Percentiles rank a stretch among this genome's conserved stretches.
These are phyloP conservation scores for Crinitomyces ghanaensis DNA, from an alignment of 805 yeast genomes.

Conservation along the genomic window DNA sequence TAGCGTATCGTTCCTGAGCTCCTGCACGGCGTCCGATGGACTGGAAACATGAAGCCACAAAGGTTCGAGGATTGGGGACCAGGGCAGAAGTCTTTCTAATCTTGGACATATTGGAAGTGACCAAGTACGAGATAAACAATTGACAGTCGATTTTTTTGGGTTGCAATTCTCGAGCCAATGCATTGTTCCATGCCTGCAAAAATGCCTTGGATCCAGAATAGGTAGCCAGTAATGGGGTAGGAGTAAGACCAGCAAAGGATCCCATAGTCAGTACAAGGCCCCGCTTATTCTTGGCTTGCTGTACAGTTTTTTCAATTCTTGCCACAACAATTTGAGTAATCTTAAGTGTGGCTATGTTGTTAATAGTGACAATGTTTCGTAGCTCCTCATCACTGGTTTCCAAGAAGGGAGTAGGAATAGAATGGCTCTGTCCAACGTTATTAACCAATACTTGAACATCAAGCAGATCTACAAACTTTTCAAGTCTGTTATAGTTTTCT, in stretches of 20 bases:
- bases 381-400: slow-evolving; percentile 71
- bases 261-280: slow-evolving; percentile 92
- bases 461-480: slow-evolving; percentile 30
- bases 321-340: slow-evolving; percentile 77
- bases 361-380: slow-evolving; percentile 70
- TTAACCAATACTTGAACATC: slow-evolving; percentile 66
- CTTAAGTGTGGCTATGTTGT: slow-evolving; percentile 71
- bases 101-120: slow-evolving; percentile 93
- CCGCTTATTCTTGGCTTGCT: slow-evolving; percentile 22
- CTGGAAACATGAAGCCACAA: slow-evolving; percentile 62
- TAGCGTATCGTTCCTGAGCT: slow-evolving; percentile 81
- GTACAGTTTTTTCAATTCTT: slow-evolving; percentile 42
- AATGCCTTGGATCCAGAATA: slow-evolving; percentile 96
- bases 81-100: slow-evolving; percentile 60
- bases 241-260: slow-evolving; percentile 88
- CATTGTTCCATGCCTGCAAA: slow-evolving; percentile 84
- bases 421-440: slow-evolving; percentile 91
- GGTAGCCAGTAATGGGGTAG: slow-evolving; percentile 84
- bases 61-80: slow-evolving; percentile 72
- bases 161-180: slow-evolving; percentile 75
- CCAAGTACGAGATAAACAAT: slow-evolving; percentile 74
- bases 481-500: slow-evolving; percentile 44
- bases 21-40: slow-evolving; percentile 79
- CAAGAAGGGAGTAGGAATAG: slow-evolving; percentile 85
- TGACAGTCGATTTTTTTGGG: slow-evolving; percentile 71